Evolutionary conservation across 176 grass and related monocot genomes (phyloP).

Genomic region (Dactylis glomerata): DNA sequence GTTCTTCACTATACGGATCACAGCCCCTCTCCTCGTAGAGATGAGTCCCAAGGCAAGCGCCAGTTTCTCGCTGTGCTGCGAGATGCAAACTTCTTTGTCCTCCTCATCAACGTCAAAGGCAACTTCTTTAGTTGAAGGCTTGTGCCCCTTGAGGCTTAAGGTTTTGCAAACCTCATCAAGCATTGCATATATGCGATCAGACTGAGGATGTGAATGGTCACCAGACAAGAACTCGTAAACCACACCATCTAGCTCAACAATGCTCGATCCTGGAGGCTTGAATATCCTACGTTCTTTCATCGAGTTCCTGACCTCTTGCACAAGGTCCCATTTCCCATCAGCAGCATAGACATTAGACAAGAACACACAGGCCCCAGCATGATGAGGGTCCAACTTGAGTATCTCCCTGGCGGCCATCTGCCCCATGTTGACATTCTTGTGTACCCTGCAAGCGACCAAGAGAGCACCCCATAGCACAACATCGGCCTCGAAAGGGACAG

Average conservation of each 20-base stretch:
- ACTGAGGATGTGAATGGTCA: constrained; percentile 42
- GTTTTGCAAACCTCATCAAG: constrained; percentile 39
- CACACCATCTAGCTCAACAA: constrained; percentile 30
- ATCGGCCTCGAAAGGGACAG: background rate
- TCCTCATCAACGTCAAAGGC: constrained; percentile 37
- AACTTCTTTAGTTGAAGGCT: constrained; percentile 20
- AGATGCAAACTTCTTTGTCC: constrained; percentile 44
- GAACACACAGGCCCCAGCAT: constrained; percentile 44
- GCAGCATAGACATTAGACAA: constrained; percentile 43
- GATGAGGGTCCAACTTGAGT: constrained; percentile 33
- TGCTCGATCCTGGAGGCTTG: constrained; percentile 45
- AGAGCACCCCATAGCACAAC: constrained; percentile 50
- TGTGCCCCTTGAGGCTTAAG: constrained; percentile 30
- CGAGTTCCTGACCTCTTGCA: constrained; percentile 29
- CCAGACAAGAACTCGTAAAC: constrained; percentile 47
- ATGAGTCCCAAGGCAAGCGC: constrained; percentile 41
- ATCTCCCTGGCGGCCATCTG: constrained; percentile 35
- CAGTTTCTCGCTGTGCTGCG: constrained; percentile 41
- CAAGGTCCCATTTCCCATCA: constrained; percentile 42
- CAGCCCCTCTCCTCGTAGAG: background rate
- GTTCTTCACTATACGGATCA: constrained; percentile 47
- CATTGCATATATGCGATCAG: constrained; percentile 38
- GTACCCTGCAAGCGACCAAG: constrained; percentile 40
- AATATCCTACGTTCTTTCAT: constrained; percentile 41
- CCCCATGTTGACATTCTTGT: constrained; percentile 44